phyloP scores from a whole-genome alignment of 139 green algal genomes.

The Tetraselmis striata region DNA sequence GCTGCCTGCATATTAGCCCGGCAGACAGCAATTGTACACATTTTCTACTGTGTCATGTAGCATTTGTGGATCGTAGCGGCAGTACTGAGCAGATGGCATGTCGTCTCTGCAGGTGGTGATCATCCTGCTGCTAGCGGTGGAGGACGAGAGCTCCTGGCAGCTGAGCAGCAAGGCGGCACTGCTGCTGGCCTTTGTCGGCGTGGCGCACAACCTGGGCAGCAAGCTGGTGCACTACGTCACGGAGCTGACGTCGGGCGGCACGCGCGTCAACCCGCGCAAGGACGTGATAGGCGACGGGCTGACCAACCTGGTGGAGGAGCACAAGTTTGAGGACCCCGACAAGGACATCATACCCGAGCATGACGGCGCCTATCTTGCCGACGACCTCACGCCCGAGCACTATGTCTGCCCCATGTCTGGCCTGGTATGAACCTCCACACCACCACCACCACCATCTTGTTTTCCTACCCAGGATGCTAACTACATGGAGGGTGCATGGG shows the following conservation, averaged over 20 bases:
- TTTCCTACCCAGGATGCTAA: too few relatives aligned
- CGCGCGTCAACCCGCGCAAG: neutral
- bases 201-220: neutral
- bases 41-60: too few relatives aligned
- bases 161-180: neutral
- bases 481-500: too few relatives aligned
- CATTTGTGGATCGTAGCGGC: too few relatives aligned
- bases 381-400: neutral
- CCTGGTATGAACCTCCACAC: neutral
- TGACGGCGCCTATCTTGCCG: neutral
- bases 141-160: neutral
- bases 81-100: too few relatives aligned
- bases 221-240: neutral
- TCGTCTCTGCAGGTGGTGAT: neutral
- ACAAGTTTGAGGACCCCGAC: neutral
- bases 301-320: neutral
- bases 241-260: neutral
- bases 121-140: neutral
- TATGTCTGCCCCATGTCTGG: neutral
- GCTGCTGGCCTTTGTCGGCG: neutral
- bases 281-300: neutral
- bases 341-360: neutral
- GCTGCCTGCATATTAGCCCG: too few relatives aligned
- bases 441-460: too few relatives aligned
- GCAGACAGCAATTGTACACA: too few relatives aligned